These are phyloP conservation scores for Scleromitrula shiraiana DNA, from an alignment of 2,329 filamentous ascomycete genomes.

Conservation along the genomic window DNA sequence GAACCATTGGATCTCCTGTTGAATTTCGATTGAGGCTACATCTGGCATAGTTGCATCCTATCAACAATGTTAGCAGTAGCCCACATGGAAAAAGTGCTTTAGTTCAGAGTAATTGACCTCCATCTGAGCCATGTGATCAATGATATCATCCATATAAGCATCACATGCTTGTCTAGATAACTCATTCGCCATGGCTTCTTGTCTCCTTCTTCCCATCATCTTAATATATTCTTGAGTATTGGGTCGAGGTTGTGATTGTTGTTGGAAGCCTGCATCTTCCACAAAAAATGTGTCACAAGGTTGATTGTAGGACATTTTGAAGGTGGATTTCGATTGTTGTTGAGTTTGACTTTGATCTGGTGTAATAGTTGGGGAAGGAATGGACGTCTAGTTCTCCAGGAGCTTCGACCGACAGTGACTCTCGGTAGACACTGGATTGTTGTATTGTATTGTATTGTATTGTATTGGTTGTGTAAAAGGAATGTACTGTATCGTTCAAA, in stretches of 20 bases:
- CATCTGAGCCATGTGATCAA: slow-evolving; percentile 93
- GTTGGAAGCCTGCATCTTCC: slow-evolving; percentile 38
- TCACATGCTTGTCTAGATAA: slow-evolving; percentile 77
- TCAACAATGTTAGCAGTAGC: slow-evolving; percentile 25
- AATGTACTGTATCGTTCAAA: slow-evolving; percentile 22
- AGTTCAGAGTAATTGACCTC: slow-evolving; percentile 45
- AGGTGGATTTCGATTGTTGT: slow-evolving; percentile 11
- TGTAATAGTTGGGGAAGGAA: slow-evolving; percentile 22
- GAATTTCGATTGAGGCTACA: slow-evolving; percentile 96
- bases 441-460: slow-evolving; percentile 19
- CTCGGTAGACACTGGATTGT: slow-evolving; percentile 22
- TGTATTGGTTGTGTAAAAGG: slow-evolving; percentile 23
- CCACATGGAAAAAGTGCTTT: not conserved
- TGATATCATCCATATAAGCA: slow-evolving; percentile 89
- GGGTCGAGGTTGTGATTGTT: slow-evolving; percentile 16
- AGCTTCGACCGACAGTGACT: slow-evolving; percentile 29
- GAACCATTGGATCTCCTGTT: slow-evolving; percentile 99
- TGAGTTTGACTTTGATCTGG: slow-evolving; percentile 4
- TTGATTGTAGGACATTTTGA: slow-evolving; percentile 31
- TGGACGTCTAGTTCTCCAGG: slow-evolving; percentile 32
- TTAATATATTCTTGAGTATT: slow-evolving; percentile 64
- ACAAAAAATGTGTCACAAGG: slow-evolving; percentile 63
- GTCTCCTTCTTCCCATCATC: slow-evolving; percentile 70
- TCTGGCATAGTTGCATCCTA: slow-evolving; percentile 84
- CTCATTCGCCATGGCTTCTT: slow-evolving; percentile 83